These are phyloP conservation scores for Cryptococcus hybrid DNA, from an alignment of 1,284 basidiomycete species.

Conservation along the genomic window DNA sequence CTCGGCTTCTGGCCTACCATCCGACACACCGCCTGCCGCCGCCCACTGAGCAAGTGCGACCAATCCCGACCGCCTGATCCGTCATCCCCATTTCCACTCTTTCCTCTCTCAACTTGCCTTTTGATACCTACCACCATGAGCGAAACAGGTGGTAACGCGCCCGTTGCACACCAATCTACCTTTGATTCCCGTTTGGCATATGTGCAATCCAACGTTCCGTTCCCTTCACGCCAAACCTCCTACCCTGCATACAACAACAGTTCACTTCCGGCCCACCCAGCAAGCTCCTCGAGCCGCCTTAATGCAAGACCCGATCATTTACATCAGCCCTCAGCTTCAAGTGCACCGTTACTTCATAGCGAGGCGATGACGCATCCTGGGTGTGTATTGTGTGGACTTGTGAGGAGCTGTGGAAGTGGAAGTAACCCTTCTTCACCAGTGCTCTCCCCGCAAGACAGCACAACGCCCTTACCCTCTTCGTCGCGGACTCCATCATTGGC, in stretches of 20 bases:
- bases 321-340: background rate
- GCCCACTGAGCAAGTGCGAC: too few relatives aligned
- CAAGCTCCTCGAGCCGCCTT: background rate
- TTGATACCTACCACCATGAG: background rate
- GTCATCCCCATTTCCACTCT: too few relatives aligned
- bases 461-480: background rate
- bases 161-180: constrained; percentile 5
- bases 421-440: constrained; percentile 4
- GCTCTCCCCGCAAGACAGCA: constrained; percentile 1
- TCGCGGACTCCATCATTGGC: background rate
- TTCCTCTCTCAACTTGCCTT: too few relatives aligned
- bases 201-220: background rate
- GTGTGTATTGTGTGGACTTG: constrained; percentile 34
- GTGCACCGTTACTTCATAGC: background rate
- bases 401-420: constrained; percentile 11
- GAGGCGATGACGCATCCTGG: constrained; percentile 18
- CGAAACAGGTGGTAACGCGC: background rate
- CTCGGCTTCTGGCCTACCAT: too few relatives aligned
- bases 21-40: too few relatives aligned
- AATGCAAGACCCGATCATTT: background rate
- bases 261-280: background rate
- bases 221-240: background rate
- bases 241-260: background rate
- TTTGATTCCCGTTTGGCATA: constrained; percentile 11
- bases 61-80: too few relatives aligned